Evolutionary conservation across 2,329 filamentous ascomycete genomes (phyloP).

Genomic region (Stromatinia cepivora): DNA sequence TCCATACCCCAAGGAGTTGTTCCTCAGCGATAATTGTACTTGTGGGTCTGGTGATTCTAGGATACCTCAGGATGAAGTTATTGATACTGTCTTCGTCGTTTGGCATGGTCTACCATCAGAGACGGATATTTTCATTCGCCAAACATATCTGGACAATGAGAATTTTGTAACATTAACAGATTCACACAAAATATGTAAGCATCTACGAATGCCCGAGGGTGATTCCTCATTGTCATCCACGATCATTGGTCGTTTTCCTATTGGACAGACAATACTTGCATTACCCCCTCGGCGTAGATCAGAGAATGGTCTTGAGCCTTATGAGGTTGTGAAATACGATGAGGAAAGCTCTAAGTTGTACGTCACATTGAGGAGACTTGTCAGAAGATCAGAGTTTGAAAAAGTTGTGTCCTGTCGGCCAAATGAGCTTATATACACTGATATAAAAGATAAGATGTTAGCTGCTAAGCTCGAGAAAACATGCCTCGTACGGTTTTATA

Average conservation of each 20-base stretch:
- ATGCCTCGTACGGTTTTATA: slow-evolving; percentile 62
- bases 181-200: slow-evolving; percentile 55
- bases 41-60: slow-evolving; percentile 48
- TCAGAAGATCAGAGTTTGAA: slow-evolving; percentile 50
- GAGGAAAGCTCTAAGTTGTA: slow-evolving; percentile 34
- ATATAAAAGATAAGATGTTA: slow-evolving; percentile 46
- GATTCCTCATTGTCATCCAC: slow-evolving; percentile 1
- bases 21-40: slow-evolving; percentile 74
- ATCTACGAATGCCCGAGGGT: slow-evolving; percentile 35
- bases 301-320: slow-evolving; percentile 55
- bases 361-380: slow-evolving; percentile 53
- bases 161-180: slow-evolving; percentile 61
- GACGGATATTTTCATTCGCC: slow-evolving; percentile 65
- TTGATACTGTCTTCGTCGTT: slow-evolving; percentile 57
- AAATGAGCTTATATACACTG: slow-evolving; percentile 56
- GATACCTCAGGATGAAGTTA: slow-evolving; percentile 56
- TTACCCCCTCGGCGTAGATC: slow-evolving; percentile 45
- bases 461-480: slow-evolving; percentile 49
- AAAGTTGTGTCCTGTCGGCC: slow-evolving; percentile 27
- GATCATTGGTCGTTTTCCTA: slow-evolving; percentile 41
- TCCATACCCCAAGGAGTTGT: slow-evolving; percentile 70
- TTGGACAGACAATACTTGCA: slow-evolving; percentile 58
- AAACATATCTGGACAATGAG: slow-evolving; percentile 63
- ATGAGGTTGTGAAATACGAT: slow-evolving; percentile 52
- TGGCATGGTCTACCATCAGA: slow-evolving; percentile 53